Conservation (phyloP, 2,329 filamentous ascomycete species). For the Epichloe elymi region DNA sequence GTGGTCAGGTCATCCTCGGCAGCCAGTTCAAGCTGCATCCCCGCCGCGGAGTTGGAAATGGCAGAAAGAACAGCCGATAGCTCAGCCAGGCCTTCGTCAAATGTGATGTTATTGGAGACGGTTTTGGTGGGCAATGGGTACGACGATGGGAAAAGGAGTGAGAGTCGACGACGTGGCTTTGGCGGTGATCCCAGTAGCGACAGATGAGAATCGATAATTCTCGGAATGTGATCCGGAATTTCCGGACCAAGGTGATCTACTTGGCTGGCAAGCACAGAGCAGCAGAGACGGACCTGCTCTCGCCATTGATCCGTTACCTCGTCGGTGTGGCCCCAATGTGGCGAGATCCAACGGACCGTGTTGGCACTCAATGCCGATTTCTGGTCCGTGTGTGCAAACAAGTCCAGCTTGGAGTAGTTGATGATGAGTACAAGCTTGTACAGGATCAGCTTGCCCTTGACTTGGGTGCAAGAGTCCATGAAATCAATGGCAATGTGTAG, state of each 20-base stretch:
- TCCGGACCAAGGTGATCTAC: constrained; percentile 65
- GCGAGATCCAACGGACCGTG: constrained; percentile 80
- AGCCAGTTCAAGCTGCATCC: constrained; percentile 62
- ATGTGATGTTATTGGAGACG: constrained; percentile 45
- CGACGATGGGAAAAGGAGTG: constrained; percentile 74
- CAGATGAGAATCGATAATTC: constrained; percentile 80
- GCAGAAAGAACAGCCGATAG: constrained; percentile 78
- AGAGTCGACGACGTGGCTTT: constrained; percentile 53
- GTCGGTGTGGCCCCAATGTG: constrained; percentile 74
- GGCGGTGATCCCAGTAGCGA: constrained; percentile 49
- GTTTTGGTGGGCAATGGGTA: constrained; percentile 77
- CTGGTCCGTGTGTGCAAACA: constrained; percentile 71
- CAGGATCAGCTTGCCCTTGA: constrained; percentile 80
- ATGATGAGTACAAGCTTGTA: constrained; percentile 90
- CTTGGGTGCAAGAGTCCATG: constrained; percentile 75
- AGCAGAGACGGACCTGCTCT: constrained; percentile 86
- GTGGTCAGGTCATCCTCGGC: constrained; percentile 60
- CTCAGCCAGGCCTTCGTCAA: constrained; percentile 82
- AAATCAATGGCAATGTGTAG: constrained; percentile 86
- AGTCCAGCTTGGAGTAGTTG: constrained; percentile 70
- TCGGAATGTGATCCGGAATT: constrained; percentile 79
- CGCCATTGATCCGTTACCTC: constrained; percentile 75
- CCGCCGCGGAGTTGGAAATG: constrained; percentile 55
- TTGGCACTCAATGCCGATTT: constrained; percentile 62
- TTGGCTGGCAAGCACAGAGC: constrained; percentile 81